Evolutionary conservation across 192 early-diverging fungal genomes (phyloP), one percentile per base, ranked within the genome.

Genomic region (Coemansia sp.): DNA sequence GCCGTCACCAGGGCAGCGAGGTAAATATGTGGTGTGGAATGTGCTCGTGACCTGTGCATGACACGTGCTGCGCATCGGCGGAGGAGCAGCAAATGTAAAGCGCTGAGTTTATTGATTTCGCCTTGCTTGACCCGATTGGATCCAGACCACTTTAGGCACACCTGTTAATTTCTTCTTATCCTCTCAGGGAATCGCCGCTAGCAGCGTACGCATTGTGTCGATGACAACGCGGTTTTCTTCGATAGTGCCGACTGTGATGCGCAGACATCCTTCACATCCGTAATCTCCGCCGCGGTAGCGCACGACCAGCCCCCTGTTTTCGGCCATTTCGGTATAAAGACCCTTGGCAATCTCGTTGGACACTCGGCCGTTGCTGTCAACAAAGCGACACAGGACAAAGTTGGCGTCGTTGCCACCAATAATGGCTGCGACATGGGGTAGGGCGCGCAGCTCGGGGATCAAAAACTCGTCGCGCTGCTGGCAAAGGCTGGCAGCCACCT

Each of bases 331-430:
- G 55, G 85, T 85, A 66, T 98, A 99, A 17, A 96, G 59, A 12
- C 56, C 55, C 38, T 83, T 61, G 11, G 98, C 95, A 24, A 84
- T 76, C 7, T 80, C 77, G 64, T 91, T 96, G 59, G 70, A 77
- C 9, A 91, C 85, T 24, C 81, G 62, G 6, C 84, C 88, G n/a
- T 37, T 42, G 17, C 74, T 67, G 71, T 88, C 82, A 17, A 93
- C 71, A 30, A 98, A 70, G 63, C 91, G 87, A 8, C 86, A 91
- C 53, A 99, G 65, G 7, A 99, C 82, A 85, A 99, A 99, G 83
- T 99, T 99, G 53, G 90, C 90, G 44, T 98, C 90, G 67, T 92
- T 93, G 24, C 81, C 84, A 41, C 97, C 97, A 22, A 95, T 52
- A 46, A 98, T 84, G 8, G 72, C 71, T 6, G 89, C 89, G 17